Base-by-base conservation (phyloP, 306 rosid species). In the Cicer judaicum region DNA sequence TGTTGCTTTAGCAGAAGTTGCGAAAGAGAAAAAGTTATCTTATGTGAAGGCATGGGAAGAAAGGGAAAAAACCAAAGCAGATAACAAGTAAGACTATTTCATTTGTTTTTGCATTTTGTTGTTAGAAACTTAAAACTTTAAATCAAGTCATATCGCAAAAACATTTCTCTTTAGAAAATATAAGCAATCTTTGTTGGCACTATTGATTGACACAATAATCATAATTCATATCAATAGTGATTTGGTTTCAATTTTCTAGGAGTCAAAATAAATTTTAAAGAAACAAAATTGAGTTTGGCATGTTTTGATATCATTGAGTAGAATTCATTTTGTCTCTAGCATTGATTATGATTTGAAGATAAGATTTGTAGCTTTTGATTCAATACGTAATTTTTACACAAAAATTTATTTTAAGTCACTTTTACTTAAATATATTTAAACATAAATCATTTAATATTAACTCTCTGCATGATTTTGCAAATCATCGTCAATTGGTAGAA, bases 1-100 rank as follows among this genome's bases (percentile, higher is more conserved):
- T 85, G 5, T 90, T 55, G 96, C 88, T 76, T 85, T 89, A 41
- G 96, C 97, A 6, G 85, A 73, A 48, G 79, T 92, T 70, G 88
- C 81, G 48, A 95, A 81, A 64, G 99, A 82, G 72, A 95, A 92
- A 72, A 88, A 63, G 43, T 8, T 73, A 44, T 90, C 97, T 59
- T 89, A 84, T 74, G 76, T 92, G 73, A 90, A 83, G 83, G 98
- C 99, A 36, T 95, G 99, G 99, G 99, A 95, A 85, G 98, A 92
- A 1, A 90, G 88, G 70, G 91, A 95, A 71, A 95, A 90, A 74
- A 5, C 81, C 40, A 95, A 92, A 80, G 88, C 85, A 40, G 89
- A 89, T 68, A 95, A 92, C 87, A 95, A 82, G 99, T 89, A 83
- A 74, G 87, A 44, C 70, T 78, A 50, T 21, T 24, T 79, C 40